Conservation (phyloP, 2,329 filamentous ascomycete species). For the Aureobasidium leucospermi region DNA sequence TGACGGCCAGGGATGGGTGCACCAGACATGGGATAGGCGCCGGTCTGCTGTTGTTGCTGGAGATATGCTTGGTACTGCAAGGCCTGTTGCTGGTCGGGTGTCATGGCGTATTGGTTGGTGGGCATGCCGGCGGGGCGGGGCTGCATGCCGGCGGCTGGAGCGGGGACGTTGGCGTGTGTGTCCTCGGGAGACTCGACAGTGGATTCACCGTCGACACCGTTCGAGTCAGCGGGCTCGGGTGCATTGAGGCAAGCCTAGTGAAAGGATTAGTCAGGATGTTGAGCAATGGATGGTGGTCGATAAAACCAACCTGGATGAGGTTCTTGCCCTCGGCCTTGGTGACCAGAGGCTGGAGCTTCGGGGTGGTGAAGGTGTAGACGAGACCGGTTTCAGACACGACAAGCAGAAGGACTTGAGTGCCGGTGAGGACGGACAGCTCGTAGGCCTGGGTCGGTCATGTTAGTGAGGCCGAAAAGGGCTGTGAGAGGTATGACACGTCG, state of each 20-base stretch:
- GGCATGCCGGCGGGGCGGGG: conserved; percentile 21
- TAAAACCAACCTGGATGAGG: conserved; percentile 73
- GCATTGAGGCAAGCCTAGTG: conserved; percentile 87
- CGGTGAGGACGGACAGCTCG: conserved; percentile 92
- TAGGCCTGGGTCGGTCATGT: conserved; percentile 55
- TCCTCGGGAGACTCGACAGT: conserved; percentile 85
- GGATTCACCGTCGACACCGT: conserved; percentile 44
- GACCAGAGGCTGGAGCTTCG: conserved; percentile 94
- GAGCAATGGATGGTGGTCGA: neutral
- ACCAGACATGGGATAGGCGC: conserved; percentile 31
- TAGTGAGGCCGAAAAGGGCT: conserved; percentile 9
- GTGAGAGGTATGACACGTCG: conserved; percentile 5
- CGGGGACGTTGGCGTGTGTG: conserved; percentile 53
- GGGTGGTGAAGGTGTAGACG: conserved; percentile 96
- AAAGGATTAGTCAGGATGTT: conserved; percentile 28
- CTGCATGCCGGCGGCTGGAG: conserved; percentile 28
- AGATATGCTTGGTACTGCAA: conserved; percentile 34
- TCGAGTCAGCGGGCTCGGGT: conserved; percentile 77
- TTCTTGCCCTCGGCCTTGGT: conserved; percentile 99
- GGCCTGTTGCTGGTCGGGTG: conserved; percentile 32
- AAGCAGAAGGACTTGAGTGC: conserved; percentile 91
- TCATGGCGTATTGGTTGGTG: conserved; percentile 28
- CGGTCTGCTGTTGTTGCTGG: conserved; percentile 30
- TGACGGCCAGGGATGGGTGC: conserved; percentile 19
- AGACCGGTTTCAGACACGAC: conserved; percentile 96